Conservation (phyloP, 345 rosid species). For the Lenwebbia sp. region DNA sequence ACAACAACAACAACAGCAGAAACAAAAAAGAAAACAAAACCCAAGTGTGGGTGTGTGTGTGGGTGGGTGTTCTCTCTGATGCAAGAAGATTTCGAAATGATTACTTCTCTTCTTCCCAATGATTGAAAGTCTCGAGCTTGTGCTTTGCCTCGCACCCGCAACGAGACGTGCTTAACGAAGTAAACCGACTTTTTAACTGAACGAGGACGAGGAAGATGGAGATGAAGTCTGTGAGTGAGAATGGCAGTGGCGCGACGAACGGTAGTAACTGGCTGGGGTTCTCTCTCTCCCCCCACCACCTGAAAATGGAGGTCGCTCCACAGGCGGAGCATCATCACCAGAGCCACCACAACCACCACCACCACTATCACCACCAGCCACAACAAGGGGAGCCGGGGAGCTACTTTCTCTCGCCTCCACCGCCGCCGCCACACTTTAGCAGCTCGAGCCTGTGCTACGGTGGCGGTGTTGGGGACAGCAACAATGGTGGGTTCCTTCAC, state of each 20-base stretch:
- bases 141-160: not conserved
- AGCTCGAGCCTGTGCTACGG: conserved; percentile 21
- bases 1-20: not conserved
- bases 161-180: not conserved
- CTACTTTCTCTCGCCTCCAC: conserved; percentile 23
- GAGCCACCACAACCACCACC: conserved; percentile 9
- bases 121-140: not conserved
- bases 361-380: conserved; percentile 17
- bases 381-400: not conserved
- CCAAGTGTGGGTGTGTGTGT: not conserved
- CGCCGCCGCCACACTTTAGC: conserved; percentile 1
- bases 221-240: conserved; percentile 39
- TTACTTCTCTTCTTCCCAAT: not conserved
- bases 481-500: conserved; percentile 32
- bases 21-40: not conserved
- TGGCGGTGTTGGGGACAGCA: conserved; percentile 20
- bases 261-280: conserved; percentile 56
- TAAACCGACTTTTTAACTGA: not conserved
- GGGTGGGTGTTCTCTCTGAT: not conserved
- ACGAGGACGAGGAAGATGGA: not conserved
- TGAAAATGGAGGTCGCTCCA: conserved; percentile 52
- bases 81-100: not conserved
- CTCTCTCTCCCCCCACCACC: conserved; percentile 54
- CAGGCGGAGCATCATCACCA: not conserved
- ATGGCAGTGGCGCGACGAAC: conserved; percentile 11